Evolutionary conservation across 768 basidiomycete species (phyloP).

Genomic region (Brasilioporus rufonigricans): DNA sequence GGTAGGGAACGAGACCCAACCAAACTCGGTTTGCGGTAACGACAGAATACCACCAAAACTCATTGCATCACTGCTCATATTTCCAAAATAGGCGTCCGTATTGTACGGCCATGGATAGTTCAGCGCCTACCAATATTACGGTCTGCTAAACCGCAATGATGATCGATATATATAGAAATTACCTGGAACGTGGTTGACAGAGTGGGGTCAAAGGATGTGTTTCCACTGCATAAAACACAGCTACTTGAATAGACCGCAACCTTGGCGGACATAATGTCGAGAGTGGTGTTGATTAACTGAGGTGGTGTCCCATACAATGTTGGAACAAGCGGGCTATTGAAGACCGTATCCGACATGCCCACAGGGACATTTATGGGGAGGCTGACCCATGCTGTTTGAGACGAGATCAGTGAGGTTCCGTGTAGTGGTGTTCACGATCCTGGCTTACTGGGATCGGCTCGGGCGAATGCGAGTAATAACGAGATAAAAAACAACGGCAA

Average conservation of each 20-base stretch:
- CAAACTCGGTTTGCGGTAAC: constrained; percentile 12
- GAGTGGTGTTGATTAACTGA: constrained; percentile 14
- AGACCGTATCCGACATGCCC: constrained; percentile 10
- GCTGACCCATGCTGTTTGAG: constrained; percentile 15
- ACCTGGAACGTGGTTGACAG: constrained; percentile 18
- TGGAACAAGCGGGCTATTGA: constrained; percentile 16
- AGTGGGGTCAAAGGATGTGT: constrained; percentile 11
- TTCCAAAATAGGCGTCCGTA: constrained; percentile 7
- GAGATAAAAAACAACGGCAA: neutral
- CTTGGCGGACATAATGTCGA: constrained; percentile 19
- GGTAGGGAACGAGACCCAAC: constrained; percentile 1
- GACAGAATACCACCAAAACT: constrained; percentile 16
- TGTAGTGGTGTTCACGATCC: neutral
- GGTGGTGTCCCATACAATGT: constrained; percentile 17
- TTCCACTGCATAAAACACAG: constrained; percentile 23
- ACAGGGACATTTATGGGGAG: constrained; percentile 14
- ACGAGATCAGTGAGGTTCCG: neutral
- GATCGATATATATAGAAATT: neutral
- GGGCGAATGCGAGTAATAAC: neutral
- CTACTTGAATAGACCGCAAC: constrained; percentile 19
- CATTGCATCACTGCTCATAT: constrained; percentile 13
- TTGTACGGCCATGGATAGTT: constrained; percentile 16
- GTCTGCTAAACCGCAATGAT: neutral
- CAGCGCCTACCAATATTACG: neutral
- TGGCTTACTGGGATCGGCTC: neutral